These are phyloP conservation scores for Zalaria sp. DNA, from an alignment of 2,329 filamentous ascomycete species.

Conservation along the genomic window DNA sequence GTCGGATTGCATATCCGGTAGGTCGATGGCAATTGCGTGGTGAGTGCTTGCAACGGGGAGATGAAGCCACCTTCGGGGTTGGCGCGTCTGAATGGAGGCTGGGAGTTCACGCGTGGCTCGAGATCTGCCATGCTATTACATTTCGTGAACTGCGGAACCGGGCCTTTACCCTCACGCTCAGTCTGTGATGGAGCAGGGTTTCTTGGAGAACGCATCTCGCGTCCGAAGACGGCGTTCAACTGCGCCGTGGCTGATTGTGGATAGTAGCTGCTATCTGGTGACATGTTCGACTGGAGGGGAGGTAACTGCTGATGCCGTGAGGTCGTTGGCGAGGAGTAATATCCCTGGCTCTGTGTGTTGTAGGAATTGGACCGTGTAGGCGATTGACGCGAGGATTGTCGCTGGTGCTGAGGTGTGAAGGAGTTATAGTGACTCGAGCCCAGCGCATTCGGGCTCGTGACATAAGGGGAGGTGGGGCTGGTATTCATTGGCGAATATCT, in stretches of 20 bases:
- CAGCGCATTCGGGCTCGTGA: constrained; percentile 30
- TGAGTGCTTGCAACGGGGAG: constrained; percentile 90
- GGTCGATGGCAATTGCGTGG: constrained; percentile 80
- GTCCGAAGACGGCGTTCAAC: constrained; percentile 52
- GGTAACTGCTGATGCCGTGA: constrained; percentile 52
- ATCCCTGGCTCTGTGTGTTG: constrained; percentile 35
- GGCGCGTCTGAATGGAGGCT: constrained; percentile 82
- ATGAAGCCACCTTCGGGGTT: constrained; percentile 97
- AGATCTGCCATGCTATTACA: constrained; percentile 60
- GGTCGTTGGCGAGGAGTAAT: constrained; percentile 41
- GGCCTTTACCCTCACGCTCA: constrained; percentile 35
- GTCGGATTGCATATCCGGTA: constrained; percentile 96
- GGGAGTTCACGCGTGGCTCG: constrained; percentile 67
- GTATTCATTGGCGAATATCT: constrained; percentile 96
- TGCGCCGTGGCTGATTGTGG: constrained; percentile 55
- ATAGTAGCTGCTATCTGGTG: constrained; percentile 52
- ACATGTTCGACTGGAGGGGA: constrained; percentile 54
- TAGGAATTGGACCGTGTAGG: constrained; percentile 55
- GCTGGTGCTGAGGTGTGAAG: constrained; percentile 20
- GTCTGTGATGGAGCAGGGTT: constrained; percentile 16
- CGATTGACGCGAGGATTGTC: constrained; percentile 51
- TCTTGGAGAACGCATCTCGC: constrained; percentile 35
- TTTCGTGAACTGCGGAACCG: constrained; percentile 79
- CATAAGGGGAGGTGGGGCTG: constrained; percentile 68
- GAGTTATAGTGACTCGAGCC: constrained; percentile 13